Conservation (phyloP, 2,329 filamentous ascomycete species). For the Diaporthe citrichinensis region DNA sequence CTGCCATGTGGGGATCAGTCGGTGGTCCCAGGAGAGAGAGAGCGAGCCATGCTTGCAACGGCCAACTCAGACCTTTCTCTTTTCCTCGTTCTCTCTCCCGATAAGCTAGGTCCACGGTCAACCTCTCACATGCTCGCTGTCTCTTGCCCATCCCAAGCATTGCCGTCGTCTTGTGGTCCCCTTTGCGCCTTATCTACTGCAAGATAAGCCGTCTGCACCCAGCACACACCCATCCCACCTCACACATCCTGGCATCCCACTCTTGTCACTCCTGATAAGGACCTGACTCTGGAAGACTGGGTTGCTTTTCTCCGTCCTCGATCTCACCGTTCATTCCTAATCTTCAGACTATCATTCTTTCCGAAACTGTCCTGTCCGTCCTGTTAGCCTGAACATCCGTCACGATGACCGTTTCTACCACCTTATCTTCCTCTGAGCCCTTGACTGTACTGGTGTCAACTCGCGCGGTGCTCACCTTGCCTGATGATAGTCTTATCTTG, state of each 20-base stretch:
- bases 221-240: slow-evolving; percentile 18
- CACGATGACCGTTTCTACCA: slow-evolving; percentile 51
- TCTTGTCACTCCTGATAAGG: slow-evolving; percentile 17
- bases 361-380: background rate
- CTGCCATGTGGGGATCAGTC: slow-evolving; percentile 1
- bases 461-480: slow-evolving; percentile 83
- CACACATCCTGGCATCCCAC: slow-evolving; percentile 10
- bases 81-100: background rate
- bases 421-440: slow-evolving; percentile 49
- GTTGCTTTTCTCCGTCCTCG: background rate
- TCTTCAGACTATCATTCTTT: slow-evolving; percentile 11
- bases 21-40: background rate
- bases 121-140: background rate
- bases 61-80: background rate
- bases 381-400: slow-evolving; percentile 19
- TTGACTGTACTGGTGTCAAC: slow-evolving; percentile 86
- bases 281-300: background rate
- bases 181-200: slow-evolving; percentile 24
- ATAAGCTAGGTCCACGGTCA: slow-evolving; percentile 1
- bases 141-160: background rate
- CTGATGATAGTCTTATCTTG: slow-evolving; percentile 72
- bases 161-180: slow-evolving; percentile 11
- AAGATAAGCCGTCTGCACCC: slow-evolving; percentile 25
- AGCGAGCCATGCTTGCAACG: background rate
- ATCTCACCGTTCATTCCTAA: slow-evolving; percentile 19